Evolutionary conservation across 2,329 filamentous ascomycete species (phyloP).

Genomic region (Westerdykella sp.): DNA sequence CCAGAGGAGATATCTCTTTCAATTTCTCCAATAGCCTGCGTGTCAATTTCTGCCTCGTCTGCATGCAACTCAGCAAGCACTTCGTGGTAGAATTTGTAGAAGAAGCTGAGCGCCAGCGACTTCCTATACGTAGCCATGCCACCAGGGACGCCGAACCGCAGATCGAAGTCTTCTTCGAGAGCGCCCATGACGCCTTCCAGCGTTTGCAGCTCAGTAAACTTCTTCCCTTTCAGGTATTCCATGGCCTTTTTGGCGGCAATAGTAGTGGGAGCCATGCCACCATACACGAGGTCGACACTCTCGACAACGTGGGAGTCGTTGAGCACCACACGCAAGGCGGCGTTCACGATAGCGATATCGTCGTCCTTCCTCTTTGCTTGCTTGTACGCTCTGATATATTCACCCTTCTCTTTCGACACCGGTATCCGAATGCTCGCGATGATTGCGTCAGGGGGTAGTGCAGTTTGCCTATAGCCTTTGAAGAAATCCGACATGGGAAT

Average conservation of each 20-base stretch:
- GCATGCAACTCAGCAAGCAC: slow-evolving; percentile 59
- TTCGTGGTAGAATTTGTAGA: slow-evolving; percentile 96
- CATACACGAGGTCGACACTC: slow-evolving; percentile 77
- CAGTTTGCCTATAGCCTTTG: slow-evolving; percentile 81
- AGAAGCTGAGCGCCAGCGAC: slow-evolving; percentile 84
- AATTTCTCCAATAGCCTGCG: slow-evolving; percentile 74
- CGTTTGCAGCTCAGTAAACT: slow-evolving; percentile 71
- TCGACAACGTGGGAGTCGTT: slow-evolving; percentile 63
- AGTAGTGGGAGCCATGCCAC: slow-evolving; percentile 90
- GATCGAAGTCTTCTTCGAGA: slow-evolving; percentile 81
- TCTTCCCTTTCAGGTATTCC: slow-evolving; percentile 68
- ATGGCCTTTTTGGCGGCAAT: slow-evolving; percentile 77
- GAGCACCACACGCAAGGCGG: slow-evolving; percentile 69
- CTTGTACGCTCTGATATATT: slow-evolving; percentile 87
- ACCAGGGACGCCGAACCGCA: slow-evolving; percentile 84
- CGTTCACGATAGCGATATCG: slow-evolving; percentile 95
- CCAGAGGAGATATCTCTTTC: slow-evolving; percentile 78
- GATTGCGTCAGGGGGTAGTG: slow-evolving; percentile 72
- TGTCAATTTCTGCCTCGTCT: slow-evolving; percentile 53
- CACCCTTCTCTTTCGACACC: slow-evolving; percentile 63
- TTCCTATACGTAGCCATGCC: slow-evolving; percentile 97
- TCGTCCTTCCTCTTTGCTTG: slow-evolving; percentile 97
- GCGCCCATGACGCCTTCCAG: slow-evolving; percentile 86
- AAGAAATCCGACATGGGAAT: slow-evolving; percentile 94
- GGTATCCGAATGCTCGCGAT: slow-evolving; percentile 87